Conservation (phyloP, 305 asterid species). For the Fraxinus angustifolia region DNA sequence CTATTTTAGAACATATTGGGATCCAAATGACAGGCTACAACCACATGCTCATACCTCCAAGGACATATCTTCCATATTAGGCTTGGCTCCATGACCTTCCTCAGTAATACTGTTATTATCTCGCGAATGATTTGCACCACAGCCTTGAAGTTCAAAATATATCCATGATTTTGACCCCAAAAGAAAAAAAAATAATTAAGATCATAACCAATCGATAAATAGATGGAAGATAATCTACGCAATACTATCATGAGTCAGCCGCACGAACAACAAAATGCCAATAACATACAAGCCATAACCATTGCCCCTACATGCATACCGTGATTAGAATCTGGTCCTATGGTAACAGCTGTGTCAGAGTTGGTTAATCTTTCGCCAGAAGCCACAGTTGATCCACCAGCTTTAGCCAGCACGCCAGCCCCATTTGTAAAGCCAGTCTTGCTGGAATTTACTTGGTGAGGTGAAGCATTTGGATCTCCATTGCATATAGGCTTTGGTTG, state of each 20-base stretch:
- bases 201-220: neutral
- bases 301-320: slow-evolving; percentile 33
- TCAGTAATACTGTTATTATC: slow-evolving; percentile 43
- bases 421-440: slow-evolving; percentile 41
- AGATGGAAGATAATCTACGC: neutral
- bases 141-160: slow-evolving; percentile 43
- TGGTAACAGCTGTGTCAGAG: slow-evolving; percentile 41
- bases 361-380: slow-evolving; percentile 49
- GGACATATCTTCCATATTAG: slow-evolving; percentile 38
- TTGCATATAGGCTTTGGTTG: slow-evolving; percentile 51
- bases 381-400: slow-evolving; percentile 33
- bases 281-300: slow-evolving; percentile 12
- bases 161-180: slow-evolving; percentile 16
- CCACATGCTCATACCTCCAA: slow-evolving; percentile 51
- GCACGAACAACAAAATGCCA: neutral
- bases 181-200: neutral
- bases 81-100: slow-evolving; percentile 45
- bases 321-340: slow-evolving; percentile 44
- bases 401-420: slow-evolving; percentile 44
- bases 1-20: slow-evolving; percentile 4
- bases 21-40: slow-evolving; percentile 16
- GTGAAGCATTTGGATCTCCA: slow-evolving; percentile 59
- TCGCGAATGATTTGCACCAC: slow-evolving; percentile 36
- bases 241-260: neutral
- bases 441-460: slow-evolving; percentile 39